phyloP scores from a whole-genome alignment of 306 rosid genomes.

The Begonia peltatifolia region DNA sequence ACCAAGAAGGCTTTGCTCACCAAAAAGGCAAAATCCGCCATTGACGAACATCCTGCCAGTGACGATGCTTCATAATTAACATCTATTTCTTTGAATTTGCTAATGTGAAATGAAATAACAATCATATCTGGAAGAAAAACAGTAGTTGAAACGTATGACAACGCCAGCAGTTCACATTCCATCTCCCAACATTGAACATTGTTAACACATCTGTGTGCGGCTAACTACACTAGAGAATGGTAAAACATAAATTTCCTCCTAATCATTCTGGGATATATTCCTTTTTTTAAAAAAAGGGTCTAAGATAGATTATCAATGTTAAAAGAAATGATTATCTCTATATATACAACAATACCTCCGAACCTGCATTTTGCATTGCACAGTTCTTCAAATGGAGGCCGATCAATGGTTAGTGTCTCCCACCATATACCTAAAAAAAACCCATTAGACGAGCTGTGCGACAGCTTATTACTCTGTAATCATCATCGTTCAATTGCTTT shows the following conservation, averaged over 20 bases:
- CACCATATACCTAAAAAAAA: conserved; percentile 3
- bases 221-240: background rate
- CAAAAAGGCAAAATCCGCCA: too few relatives aligned
- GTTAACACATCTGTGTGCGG: too few relatives aligned
- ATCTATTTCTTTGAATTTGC: too few relatives aligned
- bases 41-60: too few relatives aligned
- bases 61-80: too few relatives aligned
- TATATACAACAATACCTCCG: conserved; percentile 15
- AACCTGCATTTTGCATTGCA: conserved; percentile 3
- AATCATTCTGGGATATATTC: conserved; percentile 2
- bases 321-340: conserved; percentile 13
- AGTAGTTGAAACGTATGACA: too few relatives aligned
- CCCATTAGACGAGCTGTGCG: conserved; percentile 3
- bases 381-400: conserved; percentile 7
- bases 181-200: too few relatives aligned
- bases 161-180: too few relatives aligned
- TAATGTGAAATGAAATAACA: too few relatives aligned
- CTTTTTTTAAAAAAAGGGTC: background rate
- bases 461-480: conserved; percentile 2
- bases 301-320: conserved; percentile 5
- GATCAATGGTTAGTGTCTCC: conserved; percentile 11
- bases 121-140: too few relatives aligned
- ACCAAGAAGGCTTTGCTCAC: too few relatives aligned
- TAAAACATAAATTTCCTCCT: background rate
- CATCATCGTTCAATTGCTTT: background rate